Evolutionary conservation across 805 yeast genomes (phyloP), one percentile per base, ranked within the genome.

Genomic region (Clavispora phyllophila): DNA sequence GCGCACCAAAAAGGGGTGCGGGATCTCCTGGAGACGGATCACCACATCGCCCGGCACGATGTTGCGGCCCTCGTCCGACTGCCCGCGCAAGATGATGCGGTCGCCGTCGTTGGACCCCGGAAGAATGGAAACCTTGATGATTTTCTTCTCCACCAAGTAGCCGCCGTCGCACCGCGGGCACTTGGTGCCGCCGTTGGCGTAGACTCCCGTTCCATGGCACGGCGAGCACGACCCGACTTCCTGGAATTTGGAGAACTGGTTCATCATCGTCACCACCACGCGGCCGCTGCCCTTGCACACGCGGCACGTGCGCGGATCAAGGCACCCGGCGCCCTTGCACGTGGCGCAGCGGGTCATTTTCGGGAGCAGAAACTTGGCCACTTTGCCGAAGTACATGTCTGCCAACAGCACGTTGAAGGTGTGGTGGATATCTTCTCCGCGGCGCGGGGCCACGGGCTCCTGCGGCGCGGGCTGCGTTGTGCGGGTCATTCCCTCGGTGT

Each of bases 41-140:
- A 82, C 62, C 6, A 84, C 82, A 57, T 84, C 87, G 2, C 90
- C 90, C 0, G 89, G 84, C 3, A 74, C 61, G 3, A 78, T 63
- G 46, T 72, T 68, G 15, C 74, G 57, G 0, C 79, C 84, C 57
- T 82, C 84, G 54, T 84, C 89, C 0, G 82, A 86, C 51, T 77
- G 81, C 5, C 81, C 77, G n/a, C 72, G 63, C 17, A 81, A 61
- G 1, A 78, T 63, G 15, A 81, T 70, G 36, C 66, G 61, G 46
- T 79, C 79, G 0, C 81, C 80, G 39, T 73, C 58, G 33, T 62
- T 61, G 32, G 78, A 66, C 2, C 90, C 90, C 3, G 81, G 79
- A 14, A 73, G 70, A 2, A 82, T 66, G n/a, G 63, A 62, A 8
- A 82, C 70, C 37, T 72, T 70, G 24, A 83, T 60, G 9, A 81